Conservation (phyloP, 805 yeast genomes). For the Isabelozyma rhagii region DNA sequence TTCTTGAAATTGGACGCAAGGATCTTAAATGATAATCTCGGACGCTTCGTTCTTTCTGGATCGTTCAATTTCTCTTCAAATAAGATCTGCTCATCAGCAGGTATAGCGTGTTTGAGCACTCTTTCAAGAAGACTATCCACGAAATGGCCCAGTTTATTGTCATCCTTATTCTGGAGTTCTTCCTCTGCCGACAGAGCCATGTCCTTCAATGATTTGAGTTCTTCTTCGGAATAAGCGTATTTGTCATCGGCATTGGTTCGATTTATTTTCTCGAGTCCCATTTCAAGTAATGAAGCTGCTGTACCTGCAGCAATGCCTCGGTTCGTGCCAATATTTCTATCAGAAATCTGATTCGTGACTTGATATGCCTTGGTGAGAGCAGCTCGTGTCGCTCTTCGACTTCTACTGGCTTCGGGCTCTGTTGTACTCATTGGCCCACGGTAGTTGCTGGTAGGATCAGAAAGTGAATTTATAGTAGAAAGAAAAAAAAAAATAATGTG, state of each 20-base stretch:
- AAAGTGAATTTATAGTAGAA: no score
- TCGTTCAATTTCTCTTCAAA: slow-evolving; percentile 42
- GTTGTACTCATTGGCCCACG: not conserved
- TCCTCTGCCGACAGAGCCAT: slow-evolving; percentile 30
- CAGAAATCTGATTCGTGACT: slow-evolving; percentile 23
- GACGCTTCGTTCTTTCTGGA: slow-evolving; percentile 41
- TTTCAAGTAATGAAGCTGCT: slow-evolving; percentile 31
- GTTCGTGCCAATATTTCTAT: slow-evolving; percentile 18
- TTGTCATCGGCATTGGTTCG: not conserved
- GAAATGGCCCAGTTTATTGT: slow-evolving; percentile 41
- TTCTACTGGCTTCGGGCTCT: not conserved
- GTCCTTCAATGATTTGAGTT: slow-evolving; percentile 20
- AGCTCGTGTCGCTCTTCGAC: not conserved
- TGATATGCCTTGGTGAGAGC: slow-evolving; percentile 18
- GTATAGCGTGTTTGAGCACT: slow-evolving; percentile 47
- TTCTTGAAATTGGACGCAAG: slow-evolving; percentile 57
- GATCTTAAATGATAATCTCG: slow-evolving; percentile 55
- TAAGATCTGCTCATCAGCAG: slow-evolving; percentile 45
- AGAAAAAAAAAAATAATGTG: not conserved
- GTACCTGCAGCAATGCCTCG: slow-evolving; percentile 36
- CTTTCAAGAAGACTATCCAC: slow-evolving; percentile 56
- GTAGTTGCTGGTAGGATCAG: no score
- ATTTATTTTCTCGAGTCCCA: slow-evolving; percentile 28
- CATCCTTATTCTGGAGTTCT: slow-evolving; percentile 6
- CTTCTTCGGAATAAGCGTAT: slow-evolving; percentile 20